These are phyloP conservation scores for Evansstolkia leycettana DNA, from an alignment of 495 filamentous ascomycete species.

Conservation along the genomic window DNA sequence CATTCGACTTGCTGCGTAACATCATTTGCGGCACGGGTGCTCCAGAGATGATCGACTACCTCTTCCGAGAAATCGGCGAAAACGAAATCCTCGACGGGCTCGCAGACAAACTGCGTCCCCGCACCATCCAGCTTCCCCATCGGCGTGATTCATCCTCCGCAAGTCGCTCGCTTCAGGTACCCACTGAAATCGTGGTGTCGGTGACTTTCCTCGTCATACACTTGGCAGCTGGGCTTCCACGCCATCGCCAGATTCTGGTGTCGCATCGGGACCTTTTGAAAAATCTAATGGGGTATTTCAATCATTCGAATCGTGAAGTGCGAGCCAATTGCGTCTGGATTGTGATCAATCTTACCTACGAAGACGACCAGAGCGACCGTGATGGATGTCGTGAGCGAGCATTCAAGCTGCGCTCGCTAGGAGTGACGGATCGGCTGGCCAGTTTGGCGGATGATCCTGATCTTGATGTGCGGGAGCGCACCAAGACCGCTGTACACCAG, in stretches of 20 bases:
- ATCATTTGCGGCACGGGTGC: constrained; percentile 60
- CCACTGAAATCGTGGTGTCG: constrained; percentile 62
- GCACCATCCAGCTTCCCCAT: constrained; percentile 28
- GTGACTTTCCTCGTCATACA: constrained; percentile 72
- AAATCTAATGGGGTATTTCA: constrained; percentile 44
- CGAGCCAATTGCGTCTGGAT: constrained; percentile 67
- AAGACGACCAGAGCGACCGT: constrained; percentile 57
- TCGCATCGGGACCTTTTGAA: constrained; percentile 45
- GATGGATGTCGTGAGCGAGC: constrained; percentile 51
- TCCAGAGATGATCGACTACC: constrained; percentile 67
- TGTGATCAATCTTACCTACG: constrained; percentile 69
- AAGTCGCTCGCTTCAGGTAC: constrained; percentile 26
- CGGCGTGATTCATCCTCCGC: constrained; percentile 19
- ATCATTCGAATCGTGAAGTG: constrained; percentile 55
- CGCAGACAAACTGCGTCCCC: constrained; percentile 54
- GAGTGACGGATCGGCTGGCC: constrained; percentile 54
- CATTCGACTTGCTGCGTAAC: constrained; percentile 77
- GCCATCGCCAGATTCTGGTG: constrained; percentile 65
- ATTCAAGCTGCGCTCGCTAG: constrained; percentile 52
- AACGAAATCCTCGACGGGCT: constrained; percentile 65
- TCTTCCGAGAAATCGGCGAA: constrained; percentile 67
- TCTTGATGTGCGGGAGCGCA: constrained; percentile 70
- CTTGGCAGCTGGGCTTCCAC: constrained; percentile 65
- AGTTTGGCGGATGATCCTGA: constrained; percentile 61
- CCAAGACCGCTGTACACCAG: constrained; percentile 64